Evolutionary conservation across 441 rosid genomes (phyloP).

Genomic region (Bruguiera hainesii): DNA sequence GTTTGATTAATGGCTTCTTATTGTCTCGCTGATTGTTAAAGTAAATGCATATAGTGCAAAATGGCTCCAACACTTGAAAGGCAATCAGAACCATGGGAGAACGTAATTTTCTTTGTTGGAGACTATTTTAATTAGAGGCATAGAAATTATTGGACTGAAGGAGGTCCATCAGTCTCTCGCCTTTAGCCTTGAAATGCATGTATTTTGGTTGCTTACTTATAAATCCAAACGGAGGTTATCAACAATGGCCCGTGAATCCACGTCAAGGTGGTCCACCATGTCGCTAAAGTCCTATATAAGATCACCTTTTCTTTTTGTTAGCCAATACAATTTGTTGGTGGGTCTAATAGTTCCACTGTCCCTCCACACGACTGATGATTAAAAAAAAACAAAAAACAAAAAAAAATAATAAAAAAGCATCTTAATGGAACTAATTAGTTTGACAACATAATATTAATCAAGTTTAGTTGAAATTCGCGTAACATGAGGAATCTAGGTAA

Average conservation of each 20-base stretch:
- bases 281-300: background rate
- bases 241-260: constrained; percentile 41
- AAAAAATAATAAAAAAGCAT: too few species aligned
- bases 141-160: constrained; percentile 28
- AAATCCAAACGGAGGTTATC: constrained; percentile 24
- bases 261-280: constrained; percentile 51
- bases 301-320: too few species aligned
- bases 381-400: background rate
- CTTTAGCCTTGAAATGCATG: constrained; percentile 30
- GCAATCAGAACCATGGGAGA: constrained; percentile 17
- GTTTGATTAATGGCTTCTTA: constrained; percentile 12
- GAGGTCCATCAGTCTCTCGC: constrained; percentile 30
- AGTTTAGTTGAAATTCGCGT: too few species aligned
- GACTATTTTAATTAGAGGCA: constrained; percentile 11
- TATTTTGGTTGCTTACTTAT: constrained; percentile 13
- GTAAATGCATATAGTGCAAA: background rate
- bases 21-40: constrained; percentile 19
- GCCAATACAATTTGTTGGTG: too few species aligned
- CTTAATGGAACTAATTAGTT: too few species aligned
- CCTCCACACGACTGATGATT: too few species aligned
- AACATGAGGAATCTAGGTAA: too few species aligned
- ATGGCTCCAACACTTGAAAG: constrained; percentile 19
- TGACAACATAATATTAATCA: too few species aligned
- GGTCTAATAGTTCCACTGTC: too few species aligned
- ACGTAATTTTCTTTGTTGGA: constrained; percentile 13